Percentiles rank a stretch among this genome's conserved stretches.
These are phyloP conservation scores for Aspergillus sp. DNA, from an alignment of 2,329 filamentous ascomycete genomes.

Conservation along the genomic window DNA sequence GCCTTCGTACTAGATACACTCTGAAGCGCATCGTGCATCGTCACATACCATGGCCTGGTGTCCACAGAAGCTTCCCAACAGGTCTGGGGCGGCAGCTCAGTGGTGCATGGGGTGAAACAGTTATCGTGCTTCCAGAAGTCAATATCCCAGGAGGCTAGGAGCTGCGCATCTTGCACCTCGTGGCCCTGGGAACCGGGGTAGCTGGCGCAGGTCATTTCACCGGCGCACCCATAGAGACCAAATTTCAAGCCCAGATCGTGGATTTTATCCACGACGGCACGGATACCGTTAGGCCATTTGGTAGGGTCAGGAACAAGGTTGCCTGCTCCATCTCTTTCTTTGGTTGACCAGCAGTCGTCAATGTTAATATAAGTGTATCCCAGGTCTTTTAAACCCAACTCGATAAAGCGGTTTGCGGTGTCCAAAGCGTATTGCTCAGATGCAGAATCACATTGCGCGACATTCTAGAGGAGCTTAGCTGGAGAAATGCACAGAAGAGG, in stretches of 20 bases:
- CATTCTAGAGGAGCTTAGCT: not conserved
- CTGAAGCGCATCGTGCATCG: not conserved
- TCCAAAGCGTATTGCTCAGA: not conserved
- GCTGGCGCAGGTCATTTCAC: not conserved
- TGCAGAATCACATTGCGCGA: not conserved
- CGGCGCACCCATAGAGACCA: not conserved
- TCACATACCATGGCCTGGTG: not conserved
- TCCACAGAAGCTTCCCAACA: not conserved
- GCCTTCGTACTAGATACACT: not conserved
- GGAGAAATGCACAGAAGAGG: not conserved
- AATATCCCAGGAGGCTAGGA: not conserved
- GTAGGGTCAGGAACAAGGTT: not conserved
- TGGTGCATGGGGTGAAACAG: not conserved
- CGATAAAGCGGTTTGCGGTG: not conserved
- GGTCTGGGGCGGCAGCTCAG: not conserved
- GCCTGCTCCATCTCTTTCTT: not conserved
- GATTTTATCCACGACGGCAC: not conserved
- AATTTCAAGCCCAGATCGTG: not conserved
- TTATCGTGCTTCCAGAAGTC: not conserved
- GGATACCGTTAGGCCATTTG: not conserved
- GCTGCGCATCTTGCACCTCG: not conserved
- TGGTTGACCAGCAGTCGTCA: not conserved
- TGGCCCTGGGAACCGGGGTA: not conserved
- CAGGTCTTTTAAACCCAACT: not conserved
- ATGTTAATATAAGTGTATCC: not conserved